phyloP scores from a whole-genome alignment of 805 yeast genomes.

The Suhomyces sp. region DNA sequence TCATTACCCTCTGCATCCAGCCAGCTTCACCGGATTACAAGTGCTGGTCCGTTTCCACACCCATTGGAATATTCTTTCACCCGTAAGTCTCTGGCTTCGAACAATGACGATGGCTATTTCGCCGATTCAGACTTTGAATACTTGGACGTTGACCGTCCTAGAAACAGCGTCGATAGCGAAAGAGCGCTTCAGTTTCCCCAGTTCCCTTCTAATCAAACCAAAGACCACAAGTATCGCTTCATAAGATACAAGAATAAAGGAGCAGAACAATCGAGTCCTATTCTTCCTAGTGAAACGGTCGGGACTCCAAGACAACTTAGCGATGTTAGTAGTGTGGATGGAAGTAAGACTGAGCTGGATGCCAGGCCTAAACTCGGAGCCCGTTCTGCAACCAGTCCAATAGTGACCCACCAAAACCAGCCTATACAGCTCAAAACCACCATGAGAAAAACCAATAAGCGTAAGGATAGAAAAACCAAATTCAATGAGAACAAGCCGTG shows the following conservation, averaged over 20 bases:
- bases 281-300: not conserved
- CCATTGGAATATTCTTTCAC: conserved; percentile 1
- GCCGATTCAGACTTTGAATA: conserved; percentile 4
- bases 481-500: conserved; percentile 92
- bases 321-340: not conserved
- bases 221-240: conserved; percentile 16
- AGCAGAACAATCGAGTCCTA: not conserved
- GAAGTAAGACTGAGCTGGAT: not conserved
- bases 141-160: not conserved
- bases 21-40: not conserved
- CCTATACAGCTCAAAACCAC: conserved; percentile 48
- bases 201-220: conserved; percentile 27
- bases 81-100: conserved; percentile 10
- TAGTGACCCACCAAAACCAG: conserved; percentile 4
- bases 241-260: conserved; percentile 15
- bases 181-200: conserved; percentile 22
- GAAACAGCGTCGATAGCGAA: conserved; percentile 2
- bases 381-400: not conserved
- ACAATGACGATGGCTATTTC: conserved; percentile 7
- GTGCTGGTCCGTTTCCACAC: not conserved
- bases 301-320: not conserved
- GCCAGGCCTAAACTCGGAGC: not conserved
- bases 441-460: conserved; percentile 43
- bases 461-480: conserved; percentile 36
- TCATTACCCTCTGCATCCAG: not conserved